phyloP scores from a whole-genome alignment of 116 monocot genomes.

The Thalassia testudinum region DNA sequence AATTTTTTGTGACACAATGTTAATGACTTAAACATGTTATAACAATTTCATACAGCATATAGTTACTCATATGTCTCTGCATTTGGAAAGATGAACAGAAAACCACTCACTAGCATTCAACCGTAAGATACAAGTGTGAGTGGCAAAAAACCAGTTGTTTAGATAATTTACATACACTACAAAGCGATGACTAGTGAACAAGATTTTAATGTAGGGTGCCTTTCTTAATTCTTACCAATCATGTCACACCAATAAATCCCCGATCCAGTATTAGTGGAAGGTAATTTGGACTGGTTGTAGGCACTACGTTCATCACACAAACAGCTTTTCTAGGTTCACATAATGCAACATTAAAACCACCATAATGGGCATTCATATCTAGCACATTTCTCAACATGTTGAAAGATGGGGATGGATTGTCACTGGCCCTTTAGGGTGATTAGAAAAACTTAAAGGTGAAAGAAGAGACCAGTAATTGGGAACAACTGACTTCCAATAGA shows the following conservation, averaged over 20 bases:
- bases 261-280: slow-evolving; percentile 52
- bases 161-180: too few relatives aligned
- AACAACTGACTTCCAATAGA: slow-evolving; percentile 17
- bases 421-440: slow-evolving; percentile 70
- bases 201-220: too few relatives aligned
- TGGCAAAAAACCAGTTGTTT: too few relatives aligned
- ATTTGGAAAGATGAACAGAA: too few relatives aligned
- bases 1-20: too few relatives aligned
- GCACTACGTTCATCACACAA: slow-evolving; percentile 81
- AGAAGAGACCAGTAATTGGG: slow-evolving; percentile 52
- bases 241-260: slow-evolving; percentile 62
- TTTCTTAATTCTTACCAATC: slow-evolving; percentile 64
- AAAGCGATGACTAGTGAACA: too few relatives aligned
- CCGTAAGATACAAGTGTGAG: too few relatives aligned
- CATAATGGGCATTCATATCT: slow-evolving; percentile 52
- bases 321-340: slow-evolving; percentile 36
- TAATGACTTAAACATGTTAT: too few relatives aligned
- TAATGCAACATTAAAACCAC: slow-evolving; percentile 54
- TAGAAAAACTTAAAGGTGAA: slow-evolving; percentile 61
- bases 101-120: too few relatives aligned
- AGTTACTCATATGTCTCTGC: too few relatives aligned
- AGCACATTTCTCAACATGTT: slow-evolving; percentile 63
- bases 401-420: slow-evolving; percentile 56
- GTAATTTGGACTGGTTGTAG: slow-evolving; percentile 17
- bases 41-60: too few relatives aligned